Base-by-base conservation (phyloP, 2,329 filamentous ascomycete species). In the Alternaria rosae region DNA sequence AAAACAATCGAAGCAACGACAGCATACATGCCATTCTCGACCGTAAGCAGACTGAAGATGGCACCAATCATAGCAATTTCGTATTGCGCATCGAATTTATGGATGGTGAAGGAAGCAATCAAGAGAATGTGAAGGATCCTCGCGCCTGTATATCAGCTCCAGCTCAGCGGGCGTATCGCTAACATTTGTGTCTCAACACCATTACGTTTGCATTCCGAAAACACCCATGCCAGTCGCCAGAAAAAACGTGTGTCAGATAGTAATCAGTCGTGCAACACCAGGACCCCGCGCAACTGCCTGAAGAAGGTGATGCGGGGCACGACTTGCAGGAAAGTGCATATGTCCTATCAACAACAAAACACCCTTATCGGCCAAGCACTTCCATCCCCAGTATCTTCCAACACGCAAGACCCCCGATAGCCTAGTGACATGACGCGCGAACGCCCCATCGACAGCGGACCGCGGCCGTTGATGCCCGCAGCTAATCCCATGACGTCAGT, bases 401-500 rank as follows among this genome's bases (percentile, higher is more conserved):
- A 11, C 21, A 13, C 21, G 2, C 35, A 38, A n/a, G 20, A 7
- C 3, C 10, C 23, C 9, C 21, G 5, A 35, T 2, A 15, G 23
- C n/a, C 0, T 12, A 38, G 4, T 23, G 23, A 30, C 0, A 58
- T 54, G 59, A 20, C 20, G 28, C 20, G 30, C 13, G 30, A 44
- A 45, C 42, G n/a, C 11, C 20, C 5, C 2, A 45, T 5, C n/a
- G 35, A 38, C 17, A 32, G 52, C 26, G 25, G 30, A 44, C 66
- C 66, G 51, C 30, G 52, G 3, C 51, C 61, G n/a, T 57, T 68
- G 9, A 61, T 62, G 30, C 45, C 42, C 8, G 7, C 61, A 6
- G 25, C 41, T 9, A 59, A 28, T n/a, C 43, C 61, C 23, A 54
- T 64, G 59, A 68, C 66, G 57, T 68, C 64, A 65, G 59, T 54